Base-by-base conservation (phyloP, 23 red algal species). In the Chondrus crispus region DNA sequence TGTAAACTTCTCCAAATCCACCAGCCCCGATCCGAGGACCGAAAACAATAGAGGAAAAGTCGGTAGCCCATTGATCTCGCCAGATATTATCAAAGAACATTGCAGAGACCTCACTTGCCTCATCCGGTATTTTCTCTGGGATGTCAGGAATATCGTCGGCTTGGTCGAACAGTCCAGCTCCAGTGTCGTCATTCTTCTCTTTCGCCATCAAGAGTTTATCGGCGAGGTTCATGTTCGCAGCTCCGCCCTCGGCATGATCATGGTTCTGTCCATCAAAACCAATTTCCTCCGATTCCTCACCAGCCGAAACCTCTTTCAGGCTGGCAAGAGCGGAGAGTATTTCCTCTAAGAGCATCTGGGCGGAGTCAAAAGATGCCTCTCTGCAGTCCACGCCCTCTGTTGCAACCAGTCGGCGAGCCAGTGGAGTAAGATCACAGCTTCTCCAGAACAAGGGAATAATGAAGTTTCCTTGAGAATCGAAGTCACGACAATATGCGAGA, bases 1-100 rank as follows among this genome's bases (percentile, higher is more conserved):
- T 93, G 70, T 94, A 98, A 8, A 98, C 95, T 72, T 98, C 95
- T 4, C 95, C 95, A 79, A 91, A 95, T 22, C 95, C 95, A 7
- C 95, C 95, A 3, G 85, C 92, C n/a, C 95, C 95, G 48, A 98
- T 95, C 9, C 91, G 40, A 46, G 95, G 84, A n/a, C 95, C 95
- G 26, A 98, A 62, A 4, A 92, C 88, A 37, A 98, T 80, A 24
- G 33, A 29, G 1, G 53, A 5, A 52, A 95, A 95, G 45, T 88
- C 91, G 20, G 89, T 91, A 1, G 38, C 37, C 95, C 95, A 98
- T 43, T 92, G 48, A 46, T 49, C 46, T 49, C 68, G 47, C 91
- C 90, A 98, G 20, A 29, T 85, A 9, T 90, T 57, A 68, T 91
- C 86, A 66, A 95, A 95, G 44, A 93, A 93, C 57, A 63, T 69